Conservation (phyloP, 257 asterid species). For the Nicotiana noctiflora region DNA sequence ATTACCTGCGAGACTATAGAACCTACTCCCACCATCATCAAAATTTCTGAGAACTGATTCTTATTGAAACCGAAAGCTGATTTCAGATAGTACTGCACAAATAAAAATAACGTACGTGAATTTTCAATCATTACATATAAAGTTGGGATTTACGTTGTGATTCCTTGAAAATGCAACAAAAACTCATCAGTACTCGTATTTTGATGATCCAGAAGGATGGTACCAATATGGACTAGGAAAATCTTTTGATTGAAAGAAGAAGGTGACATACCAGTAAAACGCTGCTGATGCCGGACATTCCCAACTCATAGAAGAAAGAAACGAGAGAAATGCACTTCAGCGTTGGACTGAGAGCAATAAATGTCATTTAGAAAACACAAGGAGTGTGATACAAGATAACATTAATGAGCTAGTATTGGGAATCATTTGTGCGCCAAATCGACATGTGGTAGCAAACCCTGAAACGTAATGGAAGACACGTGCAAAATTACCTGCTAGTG, state of each 20-base stretch:
- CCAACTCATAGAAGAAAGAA: constrained; percentile 89
- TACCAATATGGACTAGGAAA: not conserved
- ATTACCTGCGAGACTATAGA: constrained; percentile 89
- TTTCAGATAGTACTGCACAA: constrained; percentile 79
- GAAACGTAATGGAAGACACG: not conserved
- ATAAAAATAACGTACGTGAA: constrained; percentile 5
- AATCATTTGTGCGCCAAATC: not conserved
- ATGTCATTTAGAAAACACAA: constrained; percentile 9
- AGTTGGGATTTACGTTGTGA: not conserved
- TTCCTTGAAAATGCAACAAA: not conserved
- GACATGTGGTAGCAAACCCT: not conserved
- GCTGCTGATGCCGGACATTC: constrained; percentile 82
- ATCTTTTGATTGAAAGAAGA: not conserved
- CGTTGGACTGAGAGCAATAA: constrained; percentile 42
- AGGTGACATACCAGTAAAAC: constrained; percentile 60
- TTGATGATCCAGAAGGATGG: not conserved
- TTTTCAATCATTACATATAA: not conserved
- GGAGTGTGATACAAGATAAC: not conserved
- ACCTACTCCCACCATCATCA: constrained; percentile 85
- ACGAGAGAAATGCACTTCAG: constrained; percentile 65
- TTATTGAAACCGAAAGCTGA: constrained; percentile 81
- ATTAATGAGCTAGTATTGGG: not conserved
- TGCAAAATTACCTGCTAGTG: constrained; percentile 43
- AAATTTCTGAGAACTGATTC: constrained; percentile 79
- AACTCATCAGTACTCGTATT: not conserved